phyloP scores from a whole-genome alignment of 1,284 basidiomycete genomes.

The Rhodotorula mucilaginosa region DNA sequence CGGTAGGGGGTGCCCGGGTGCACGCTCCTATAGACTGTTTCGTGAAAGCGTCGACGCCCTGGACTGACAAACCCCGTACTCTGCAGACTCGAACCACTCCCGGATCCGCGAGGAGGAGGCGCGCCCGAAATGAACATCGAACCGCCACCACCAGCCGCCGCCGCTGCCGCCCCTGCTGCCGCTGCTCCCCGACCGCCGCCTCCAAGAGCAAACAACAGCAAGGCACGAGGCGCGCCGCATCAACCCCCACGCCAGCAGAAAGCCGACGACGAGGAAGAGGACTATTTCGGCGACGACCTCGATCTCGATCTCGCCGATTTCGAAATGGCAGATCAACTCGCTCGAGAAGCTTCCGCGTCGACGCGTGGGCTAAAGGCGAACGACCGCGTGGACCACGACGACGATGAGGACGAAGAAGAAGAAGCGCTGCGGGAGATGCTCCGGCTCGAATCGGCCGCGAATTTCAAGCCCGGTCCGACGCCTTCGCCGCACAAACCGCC shows the following conservation, averaged over 20 bases:
- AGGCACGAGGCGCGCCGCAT: neutral
- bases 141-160: neutral
- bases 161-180: neutral
- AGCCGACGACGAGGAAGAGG: neutral
- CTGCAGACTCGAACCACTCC: conserved; percentile 15
- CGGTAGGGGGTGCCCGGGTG: neutral
- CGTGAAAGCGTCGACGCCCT: neutral
- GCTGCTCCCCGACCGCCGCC: neutral
- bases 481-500: neutral
- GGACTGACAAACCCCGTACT: neutral
- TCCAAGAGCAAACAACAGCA: neutral
- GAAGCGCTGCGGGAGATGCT: conserved; percentile 11
- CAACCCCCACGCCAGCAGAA: neutral
- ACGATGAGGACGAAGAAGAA: conserved; percentile 15
- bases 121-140: neutral
- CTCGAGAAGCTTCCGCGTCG: neutral
- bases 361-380: neutral
- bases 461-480: neutral
- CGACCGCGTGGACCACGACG: neutral
- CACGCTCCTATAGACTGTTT: too few species aligned
- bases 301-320: neutral
- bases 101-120: neutral
- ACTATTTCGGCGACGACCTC: conserved; percentile 1
- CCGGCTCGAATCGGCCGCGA: conserved; percentile 2
- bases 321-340: too few species aligned